These are phyloP conservation scores for Cucurbitaria berberidis DNA, from an alignment of 2,329 filamentous ascomycete species.

Conservation along the genomic window DNA sequence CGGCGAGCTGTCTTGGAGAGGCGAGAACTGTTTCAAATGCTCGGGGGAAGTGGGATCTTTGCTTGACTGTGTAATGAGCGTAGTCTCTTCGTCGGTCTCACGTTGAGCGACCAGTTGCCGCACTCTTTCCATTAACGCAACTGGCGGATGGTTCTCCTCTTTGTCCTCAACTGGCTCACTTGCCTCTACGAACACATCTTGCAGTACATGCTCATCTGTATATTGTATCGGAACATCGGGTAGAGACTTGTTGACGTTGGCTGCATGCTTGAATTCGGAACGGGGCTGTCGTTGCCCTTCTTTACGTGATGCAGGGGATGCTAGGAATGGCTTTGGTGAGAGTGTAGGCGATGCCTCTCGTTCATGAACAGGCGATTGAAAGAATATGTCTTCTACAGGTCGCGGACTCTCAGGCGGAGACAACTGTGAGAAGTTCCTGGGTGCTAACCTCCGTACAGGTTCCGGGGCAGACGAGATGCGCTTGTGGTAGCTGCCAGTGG, in stretches of 20 bases:
- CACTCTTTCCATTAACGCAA: constrained; percentile 35
- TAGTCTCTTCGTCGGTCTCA: constrained; percentile 20
- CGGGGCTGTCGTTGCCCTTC: constrained; percentile 8
- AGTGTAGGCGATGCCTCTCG: constrained; percentile 23
- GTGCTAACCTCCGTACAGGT: constrained; percentile 15
- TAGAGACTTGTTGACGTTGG: constrained; percentile 31
- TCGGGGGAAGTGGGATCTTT: constrained; percentile 20
- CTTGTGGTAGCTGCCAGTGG: constrained; percentile 28
- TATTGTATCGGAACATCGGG: constrained; percentile 21
- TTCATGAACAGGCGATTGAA: constrained; percentile 14
- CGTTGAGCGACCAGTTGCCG: constrained; percentile 28
- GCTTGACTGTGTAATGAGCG: constrained; percentile 6
- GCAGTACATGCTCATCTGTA: constrained; percentile 4
- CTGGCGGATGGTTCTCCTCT: constrained; percentile 28
- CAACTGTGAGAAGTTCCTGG: constrained; percentile 27
- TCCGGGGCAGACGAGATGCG: constrained; percentile 46
- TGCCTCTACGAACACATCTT: constrained; percentile 20
- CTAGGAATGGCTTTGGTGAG: constrained; percentile 19
- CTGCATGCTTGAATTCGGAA: constrained; percentile 8
- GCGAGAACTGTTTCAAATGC: constrained; percentile 14
- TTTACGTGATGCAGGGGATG: constrained; percentile 25
- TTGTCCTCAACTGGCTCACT: constrained; percentile 21
- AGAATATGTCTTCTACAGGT: constrained; percentile 6
- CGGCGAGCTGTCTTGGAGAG: constrained; percentile 26
- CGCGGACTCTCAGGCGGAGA: constrained; percentile 32